phyloP scores from a whole-genome alignment of 2,329 filamentous ascomycete species.

The Diaporthe sp. region DNA sequence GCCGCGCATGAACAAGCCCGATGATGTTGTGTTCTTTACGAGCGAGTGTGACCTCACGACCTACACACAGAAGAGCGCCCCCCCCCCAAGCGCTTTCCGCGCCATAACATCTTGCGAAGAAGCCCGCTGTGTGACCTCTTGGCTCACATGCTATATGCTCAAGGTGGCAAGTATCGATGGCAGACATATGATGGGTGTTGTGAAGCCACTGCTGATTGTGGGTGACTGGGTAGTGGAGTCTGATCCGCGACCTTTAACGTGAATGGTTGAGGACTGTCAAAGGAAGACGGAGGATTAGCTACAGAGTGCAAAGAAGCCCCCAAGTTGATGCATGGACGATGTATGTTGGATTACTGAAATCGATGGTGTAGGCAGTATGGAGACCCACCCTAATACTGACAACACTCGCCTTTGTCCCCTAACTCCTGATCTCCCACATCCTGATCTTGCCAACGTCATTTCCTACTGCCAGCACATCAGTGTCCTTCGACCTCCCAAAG shows the following conservation, averaged over 20 bases:
- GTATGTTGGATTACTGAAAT: not conserved
- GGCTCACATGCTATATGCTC: slow-evolving; percentile 42
- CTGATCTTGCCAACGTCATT: slow-evolving; percentile 91
- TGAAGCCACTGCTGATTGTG: not conserved
- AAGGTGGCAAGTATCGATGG: not conserved
- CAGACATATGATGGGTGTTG: not conserved
- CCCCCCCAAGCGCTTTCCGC: slow-evolving; percentile 57
- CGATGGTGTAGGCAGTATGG: not conserved
- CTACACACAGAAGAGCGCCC: slow-evolving; percentile 50
- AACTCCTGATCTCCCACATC: slow-evolving; percentile 87
- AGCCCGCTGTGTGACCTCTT: slow-evolving; percentile 53
- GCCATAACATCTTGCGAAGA: slow-evolving; percentile 51
- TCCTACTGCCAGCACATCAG: slow-evolving; percentile 74
- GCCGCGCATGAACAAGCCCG: slow-evolving; percentile 43
- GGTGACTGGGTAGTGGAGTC: too few relatives aligned
- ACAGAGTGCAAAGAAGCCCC: not conserved
- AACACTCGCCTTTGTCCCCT: slow-evolving; percentile 40
- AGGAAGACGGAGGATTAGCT: not conserved
- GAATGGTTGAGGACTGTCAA: not conserved
- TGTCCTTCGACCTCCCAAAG: slow-evolving; percentile 71
- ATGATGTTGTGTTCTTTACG: slow-evolving; percentile 45
- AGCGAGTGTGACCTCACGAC: slow-evolving; percentile 45
- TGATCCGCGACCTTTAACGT: not conserved
- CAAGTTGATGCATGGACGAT: not conserved
- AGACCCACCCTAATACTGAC: slow-evolving; percentile 1